Evolutionary conservation across 257 asterid species (phyloP).

Genomic region (Fraxinus pennsylvanica): DNA sequence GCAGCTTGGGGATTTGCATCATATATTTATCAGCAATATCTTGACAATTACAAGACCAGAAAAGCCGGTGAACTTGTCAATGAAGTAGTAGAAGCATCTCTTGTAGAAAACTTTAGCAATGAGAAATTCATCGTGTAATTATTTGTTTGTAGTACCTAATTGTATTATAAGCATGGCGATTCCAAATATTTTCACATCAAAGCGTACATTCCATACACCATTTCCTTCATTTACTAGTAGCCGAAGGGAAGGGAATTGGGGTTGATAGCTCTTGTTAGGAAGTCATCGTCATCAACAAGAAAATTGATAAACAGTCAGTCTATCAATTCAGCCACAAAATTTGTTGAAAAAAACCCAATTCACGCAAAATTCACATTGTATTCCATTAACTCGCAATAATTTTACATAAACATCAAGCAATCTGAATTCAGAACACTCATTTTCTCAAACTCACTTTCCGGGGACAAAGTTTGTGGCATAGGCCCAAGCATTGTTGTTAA

Average conservation of each 20-base stretch:
- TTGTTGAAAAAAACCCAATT: background rate
- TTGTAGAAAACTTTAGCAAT: background rate
- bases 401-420: conserved; percentile 27
- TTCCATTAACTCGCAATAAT: conserved; percentile 25
- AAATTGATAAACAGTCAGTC: background rate
- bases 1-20: conserved; percentile 48
- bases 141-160: background rate
- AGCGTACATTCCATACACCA: too few relatives aligned
- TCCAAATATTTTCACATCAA: background rate
- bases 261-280: too few relatives aligned
- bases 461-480: conserved; percentile 56
- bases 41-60: conserved; percentile 9
- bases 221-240: background rate
- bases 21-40: conserved; percentile 41
- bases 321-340: background rate
- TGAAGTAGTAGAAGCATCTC: background rate
- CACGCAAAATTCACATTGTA: conserved; percentile 18
- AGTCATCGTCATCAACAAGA: too few relatives aligned
- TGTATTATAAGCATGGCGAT: background rate
- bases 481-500: conserved; percentile 66
- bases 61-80: background rate
- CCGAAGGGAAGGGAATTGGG: background rate
- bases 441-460: conserved; percentile 41
- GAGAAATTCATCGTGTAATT: background rate
- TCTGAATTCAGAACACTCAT: background rate